Conservation (phyloP, 371 early-diverging fungal genomes). For the Furculomyces boomerangus region DNA sequence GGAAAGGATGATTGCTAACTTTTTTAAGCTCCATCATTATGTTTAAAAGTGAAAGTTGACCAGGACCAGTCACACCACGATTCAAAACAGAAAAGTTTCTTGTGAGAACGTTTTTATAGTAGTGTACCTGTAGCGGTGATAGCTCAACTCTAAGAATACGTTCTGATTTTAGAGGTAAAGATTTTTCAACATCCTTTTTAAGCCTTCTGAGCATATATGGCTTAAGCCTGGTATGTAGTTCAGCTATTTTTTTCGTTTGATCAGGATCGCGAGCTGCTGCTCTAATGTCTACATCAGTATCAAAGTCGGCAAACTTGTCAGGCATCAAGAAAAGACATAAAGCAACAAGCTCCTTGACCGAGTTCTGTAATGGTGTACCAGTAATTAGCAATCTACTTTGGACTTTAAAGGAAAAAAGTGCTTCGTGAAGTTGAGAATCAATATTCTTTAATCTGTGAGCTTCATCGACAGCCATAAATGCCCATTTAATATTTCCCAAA, state of each 20-base stretch:
- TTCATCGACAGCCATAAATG: constrained; percentile 75
- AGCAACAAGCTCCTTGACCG: constrained; percentile 62
- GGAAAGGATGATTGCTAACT: constrained; percentile 96
- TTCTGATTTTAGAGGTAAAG: constrained; percentile 86
- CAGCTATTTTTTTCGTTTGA: constrained; percentile 66
- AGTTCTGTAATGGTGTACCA: constrained; percentile 82
- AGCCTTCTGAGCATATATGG: constrained; percentile 84
- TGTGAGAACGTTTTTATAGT: constrained; percentile 83
- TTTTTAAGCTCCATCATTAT: constrained; percentile 96
- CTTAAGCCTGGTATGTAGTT: constrained; percentile 66
- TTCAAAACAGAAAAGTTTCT: constrained; percentile 83
- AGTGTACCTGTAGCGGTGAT: constrained; percentile 70
- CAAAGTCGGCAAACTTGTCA: constrained; percentile 48
- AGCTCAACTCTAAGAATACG: constrained; percentile 86
- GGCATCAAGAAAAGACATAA: constrained; percentile 73
- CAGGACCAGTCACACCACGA: constrained; percentile 55
- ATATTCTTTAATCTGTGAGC: constrained; percentile 83
- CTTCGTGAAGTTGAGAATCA: constrained; percentile 73
- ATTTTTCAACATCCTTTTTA: constrained; percentile 96
- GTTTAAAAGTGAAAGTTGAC: constrained; percentile 78
- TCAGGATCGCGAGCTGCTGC: constrained; percentile 18
- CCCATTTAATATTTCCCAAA: constrained; percentile 62
- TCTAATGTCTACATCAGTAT: constrained; percentile 35
- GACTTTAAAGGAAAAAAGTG: constrained; percentile 52
- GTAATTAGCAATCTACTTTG: constrained; percentile 68